Percentiles rank a stretch among this genome's conserved stretches.
These are phyloP conservation scores for Nakazawaea ambrosiae DNA, from an alignment of 805 yeast species.

Conservation along the genomic window DNA sequence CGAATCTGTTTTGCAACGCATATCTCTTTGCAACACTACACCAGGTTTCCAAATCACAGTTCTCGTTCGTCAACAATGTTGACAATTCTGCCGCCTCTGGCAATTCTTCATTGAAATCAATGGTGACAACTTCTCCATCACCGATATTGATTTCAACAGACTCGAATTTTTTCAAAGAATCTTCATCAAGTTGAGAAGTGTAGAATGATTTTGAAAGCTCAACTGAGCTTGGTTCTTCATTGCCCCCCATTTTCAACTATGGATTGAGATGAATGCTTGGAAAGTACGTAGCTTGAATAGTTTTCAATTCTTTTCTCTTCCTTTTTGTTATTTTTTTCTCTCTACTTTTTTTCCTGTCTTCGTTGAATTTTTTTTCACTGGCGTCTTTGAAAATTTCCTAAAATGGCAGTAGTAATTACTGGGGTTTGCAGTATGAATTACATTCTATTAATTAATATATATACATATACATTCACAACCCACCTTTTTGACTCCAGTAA, in stretches of 20 bases:
- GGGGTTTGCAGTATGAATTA: background rate
- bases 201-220: slow-evolving; percentile 6
- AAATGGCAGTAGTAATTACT: too few species aligned
- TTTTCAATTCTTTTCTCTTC: background rate
- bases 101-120: slow-evolving; percentile 74
- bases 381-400: too few species aligned
- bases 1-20: slow-evolving; percentile 48
- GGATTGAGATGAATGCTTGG: too few species aligned
- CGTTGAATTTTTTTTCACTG: background rate
- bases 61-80: slow-evolving; percentile 72
- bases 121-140: slow-evolving; percentile 82
- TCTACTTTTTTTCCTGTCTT: background rate
- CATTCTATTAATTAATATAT: too few species aligned
- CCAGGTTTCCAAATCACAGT: slow-evolving; percentile 76
- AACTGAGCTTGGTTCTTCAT: background rate
- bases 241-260: too few species aligned
- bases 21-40: slow-evolving; percentile 76
- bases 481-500: slow-evolving; percentile 11
- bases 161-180: slow-evolving; percentile 22
- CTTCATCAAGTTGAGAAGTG: slow-evolving; percentile 3
- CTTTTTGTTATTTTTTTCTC: background rate
- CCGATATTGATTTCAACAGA: slow-evolving; percentile 63
- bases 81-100: slow-evolving; percentile 85
- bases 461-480: too few species aligned
- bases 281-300: too few species aligned